These are phyloP conservation scores for Purpureocillium takamizusanense DNA, from an alignment of 2,329 filamentous ascomycete genomes.

Conservation along the genomic window DNA sequence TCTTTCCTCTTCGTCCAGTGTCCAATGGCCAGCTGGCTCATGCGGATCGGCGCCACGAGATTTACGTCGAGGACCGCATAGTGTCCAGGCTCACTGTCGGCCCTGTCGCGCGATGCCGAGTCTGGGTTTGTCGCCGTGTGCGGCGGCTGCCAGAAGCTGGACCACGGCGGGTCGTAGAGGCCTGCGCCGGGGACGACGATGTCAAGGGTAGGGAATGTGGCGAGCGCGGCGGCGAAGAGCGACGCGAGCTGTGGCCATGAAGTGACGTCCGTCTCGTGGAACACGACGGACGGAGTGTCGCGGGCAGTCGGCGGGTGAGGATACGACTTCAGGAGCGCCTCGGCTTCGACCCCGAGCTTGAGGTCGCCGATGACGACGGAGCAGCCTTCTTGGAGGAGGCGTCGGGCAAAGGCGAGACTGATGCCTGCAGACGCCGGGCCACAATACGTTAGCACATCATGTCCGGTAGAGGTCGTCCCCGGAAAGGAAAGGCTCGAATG, in stretches of 20 bases:
- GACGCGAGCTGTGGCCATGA: slow-evolving; percentile 24
- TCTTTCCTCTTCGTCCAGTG: slow-evolving; percentile 23
- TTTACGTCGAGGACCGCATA: slow-evolving; percentile 28
- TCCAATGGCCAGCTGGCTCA: slow-evolving; percentile 27
- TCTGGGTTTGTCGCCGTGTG: slow-evolving; percentile 17
- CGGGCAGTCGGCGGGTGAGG: slow-evolving; percentile 12
- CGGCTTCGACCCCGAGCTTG: slow-evolving; percentile 22
- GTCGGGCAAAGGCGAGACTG: slow-evolving; percentile 22
- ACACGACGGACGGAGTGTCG: slow-evolving; percentile 16
- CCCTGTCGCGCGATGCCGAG: slow-evolving; percentile 15
- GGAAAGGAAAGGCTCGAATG: neutral
- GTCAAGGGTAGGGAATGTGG: slow-evolving; percentile 20
- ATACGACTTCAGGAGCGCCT: slow-evolving; percentile 20
- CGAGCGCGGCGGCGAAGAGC: slow-evolving; percentile 19
- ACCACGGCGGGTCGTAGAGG: slow-evolving; percentile 25
- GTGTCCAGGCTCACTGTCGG: slow-evolving; percentile 18
- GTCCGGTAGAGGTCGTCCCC: neutral
- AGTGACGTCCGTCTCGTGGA: slow-evolving; percentile 25
- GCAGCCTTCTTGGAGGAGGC: slow-evolving; percentile 23
- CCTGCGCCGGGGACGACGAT: slow-evolving; percentile 28
- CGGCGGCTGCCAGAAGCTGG: slow-evolving; percentile 26
- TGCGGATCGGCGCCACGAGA: slow-evolving; percentile 24
- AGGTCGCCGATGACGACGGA: slow-evolving; percentile 29
- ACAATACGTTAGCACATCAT: neutral
- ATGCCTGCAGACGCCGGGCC: slow-evolving; percentile 18